Evolutionary conservation across 2,329 filamentous ascomycete genomes (phyloP), one percentile per base, ranked within the genome.

Genomic region (Sporothrix pseudoabietina): DNA sequence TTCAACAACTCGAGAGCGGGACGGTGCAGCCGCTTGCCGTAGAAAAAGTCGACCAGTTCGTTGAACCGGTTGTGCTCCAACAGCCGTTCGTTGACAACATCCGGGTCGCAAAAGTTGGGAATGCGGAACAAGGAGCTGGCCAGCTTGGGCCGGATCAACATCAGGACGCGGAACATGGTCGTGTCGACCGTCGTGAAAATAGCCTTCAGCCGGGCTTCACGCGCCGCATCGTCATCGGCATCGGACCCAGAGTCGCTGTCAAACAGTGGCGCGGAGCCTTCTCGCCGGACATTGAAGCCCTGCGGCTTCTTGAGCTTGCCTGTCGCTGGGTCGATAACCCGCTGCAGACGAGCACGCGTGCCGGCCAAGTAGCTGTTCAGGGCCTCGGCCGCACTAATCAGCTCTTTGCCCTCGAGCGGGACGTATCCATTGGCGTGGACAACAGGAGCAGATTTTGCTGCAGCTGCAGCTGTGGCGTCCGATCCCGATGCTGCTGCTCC

Each of bases 21-120:
- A 22, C 91, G 89, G 81, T 99, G 96, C 55, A 98, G 87, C 80
- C 92, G 94, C 83, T 99, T 99, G 76, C 96, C 96, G 78, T 97
- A 94, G 77, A 98, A 90, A 80, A 99, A 99, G 80, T 98, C 95
- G n/a, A 99, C 94, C 1, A 99, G 85, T 82, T 98, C 95, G 70
- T 91, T 95, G 81, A 97, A 98, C 44, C 94, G 90, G 73, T 92
- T 92, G 55, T 91, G 93, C 80, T 97, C 93, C 74, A 97, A 90
- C 4, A 99, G 85, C 78, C 94, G 94, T 81, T 97, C 93, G 79
- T 97, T 96, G 30, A 99, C 95, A 2, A 98, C 96, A 41, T 93
- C 91, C 0, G 96, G 95, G 78, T 99, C 95, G 81, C 96, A 98
- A 80, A 98, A 98, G 80, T 99, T 99, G 79, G 94, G 91, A 70